phyloP scores from a whole-genome alignment of 176 grass and related monocot genomes.

The Triticum urartu region DNA sequence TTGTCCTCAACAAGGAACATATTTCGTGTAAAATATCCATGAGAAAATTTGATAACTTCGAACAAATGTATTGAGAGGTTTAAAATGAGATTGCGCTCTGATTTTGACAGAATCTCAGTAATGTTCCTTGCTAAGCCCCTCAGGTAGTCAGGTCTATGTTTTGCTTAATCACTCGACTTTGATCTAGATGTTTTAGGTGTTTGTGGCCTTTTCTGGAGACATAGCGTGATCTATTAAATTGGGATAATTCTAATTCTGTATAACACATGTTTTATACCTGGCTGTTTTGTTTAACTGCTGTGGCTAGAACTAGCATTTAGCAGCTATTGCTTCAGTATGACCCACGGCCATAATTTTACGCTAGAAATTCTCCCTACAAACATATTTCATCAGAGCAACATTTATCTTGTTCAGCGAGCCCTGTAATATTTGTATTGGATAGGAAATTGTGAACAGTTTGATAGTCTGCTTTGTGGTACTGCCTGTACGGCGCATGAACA shows the following conservation, averaged over 20 bases:
- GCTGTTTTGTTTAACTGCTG: background rate
- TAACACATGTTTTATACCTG: background rate
- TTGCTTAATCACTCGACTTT: background rate
- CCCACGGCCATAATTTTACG: background rate
- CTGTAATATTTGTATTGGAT: background rate
- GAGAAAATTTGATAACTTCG: background rate
- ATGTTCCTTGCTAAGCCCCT: background rate
- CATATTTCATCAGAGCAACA: background rate
- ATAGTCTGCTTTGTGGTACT: background rate
- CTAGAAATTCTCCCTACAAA: background rate
- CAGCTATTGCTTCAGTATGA: background rate
- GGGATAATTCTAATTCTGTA: conserved; percentile 9
- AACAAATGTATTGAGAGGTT: background rate
- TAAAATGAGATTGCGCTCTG: background rate
- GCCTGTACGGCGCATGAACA: background rate
- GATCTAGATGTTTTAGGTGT: background rate
- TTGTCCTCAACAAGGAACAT: background rate
- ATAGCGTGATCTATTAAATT: background rate
- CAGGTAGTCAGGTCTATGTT: background rate
- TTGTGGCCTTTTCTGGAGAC: background rate
- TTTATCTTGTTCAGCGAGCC: background rate
- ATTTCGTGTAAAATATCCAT: background rate
- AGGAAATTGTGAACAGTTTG: background rate
- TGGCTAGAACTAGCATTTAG: background rate
- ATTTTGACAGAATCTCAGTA: background rate